phyloP scores from a whole-genome alignment of 441 rosid genomes.

The Aleurites moluccanus region DNA sequence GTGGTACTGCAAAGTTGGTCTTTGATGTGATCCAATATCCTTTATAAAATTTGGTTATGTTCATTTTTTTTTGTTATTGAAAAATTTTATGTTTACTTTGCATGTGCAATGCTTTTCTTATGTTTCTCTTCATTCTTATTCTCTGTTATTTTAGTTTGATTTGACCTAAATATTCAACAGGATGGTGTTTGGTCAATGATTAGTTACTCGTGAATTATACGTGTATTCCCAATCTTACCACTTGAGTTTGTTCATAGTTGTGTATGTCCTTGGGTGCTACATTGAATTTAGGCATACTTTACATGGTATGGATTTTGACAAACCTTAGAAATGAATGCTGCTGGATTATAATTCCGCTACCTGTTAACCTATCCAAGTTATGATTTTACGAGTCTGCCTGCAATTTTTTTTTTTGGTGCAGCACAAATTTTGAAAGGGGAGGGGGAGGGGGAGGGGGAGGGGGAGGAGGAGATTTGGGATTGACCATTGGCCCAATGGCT shows the following conservation, averaged over 20 bases:
- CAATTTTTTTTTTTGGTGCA: background rate
- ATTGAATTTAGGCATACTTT: background rate
- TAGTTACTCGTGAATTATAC: background rate
- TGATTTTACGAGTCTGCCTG: background rate
- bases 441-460: background rate
- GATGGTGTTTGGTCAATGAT: background rate
- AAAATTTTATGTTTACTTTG: background rate
- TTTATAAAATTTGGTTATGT: conserved; percentile 28
- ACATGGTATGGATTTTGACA: background rate
- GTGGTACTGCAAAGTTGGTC: conserved; percentile 79
- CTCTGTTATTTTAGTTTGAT: background rate
- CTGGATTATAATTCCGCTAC: background rate
- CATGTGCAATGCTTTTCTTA: background rate
- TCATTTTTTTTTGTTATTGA: background rate
- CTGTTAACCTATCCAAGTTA: background rate
- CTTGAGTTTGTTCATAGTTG: background rate
- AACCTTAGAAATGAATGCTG: background rate
- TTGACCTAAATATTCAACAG: background rate
- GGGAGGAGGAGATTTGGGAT: background rate
- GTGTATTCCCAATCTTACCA: background rate
- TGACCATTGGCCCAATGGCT: background rate
- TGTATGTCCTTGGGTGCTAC: background rate
- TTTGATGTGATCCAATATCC: conserved; percentile 99
- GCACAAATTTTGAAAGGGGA: background rate
- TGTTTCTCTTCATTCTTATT: background rate